Conservation (phyloP, 306 rosid genomes). For the Abrus precatorius region DNA sequence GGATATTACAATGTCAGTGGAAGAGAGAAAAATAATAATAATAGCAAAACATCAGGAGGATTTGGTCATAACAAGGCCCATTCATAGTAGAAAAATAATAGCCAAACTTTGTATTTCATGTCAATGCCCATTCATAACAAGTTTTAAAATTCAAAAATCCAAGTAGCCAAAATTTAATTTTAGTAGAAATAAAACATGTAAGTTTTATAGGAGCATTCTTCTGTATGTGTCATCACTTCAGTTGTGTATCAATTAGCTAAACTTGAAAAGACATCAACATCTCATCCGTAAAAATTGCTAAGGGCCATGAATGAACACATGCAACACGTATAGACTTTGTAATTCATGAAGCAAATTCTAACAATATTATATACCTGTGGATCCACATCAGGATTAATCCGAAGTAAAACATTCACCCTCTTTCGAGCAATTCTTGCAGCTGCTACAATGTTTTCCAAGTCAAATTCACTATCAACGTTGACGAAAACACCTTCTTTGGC, state of each 20-base stretch:
- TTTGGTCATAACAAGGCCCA: too few species aligned
- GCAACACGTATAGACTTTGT: neutral
- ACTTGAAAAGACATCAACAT: constrained; percentile 1
- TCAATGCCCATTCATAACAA: constrained; percentile 4
- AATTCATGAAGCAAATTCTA: neutral
- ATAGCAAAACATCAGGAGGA: neutral
- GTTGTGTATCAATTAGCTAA: neutral
- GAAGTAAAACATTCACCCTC: constrained; percentile 79
- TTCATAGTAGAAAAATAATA: too few species aligned
- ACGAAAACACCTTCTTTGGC: constrained; percentile 83
- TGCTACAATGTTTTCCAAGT: constrained; percentile 82
- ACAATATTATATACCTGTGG: constrained; percentile 69
- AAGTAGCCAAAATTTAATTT: constrained; percentile 13
- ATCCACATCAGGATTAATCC: constrained; percentile 91
- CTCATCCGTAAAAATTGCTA: neutral
- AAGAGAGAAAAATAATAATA: neutral
- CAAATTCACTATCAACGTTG: constrained; percentile 91
- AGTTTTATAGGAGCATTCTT: constrained; percentile 1
- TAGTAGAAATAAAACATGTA: constrained; percentile 18
- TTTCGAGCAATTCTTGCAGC: constrained; percentile 81
- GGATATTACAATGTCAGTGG: neutral
- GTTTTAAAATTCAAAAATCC: constrained; percentile 7
- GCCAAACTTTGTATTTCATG: too few species aligned
- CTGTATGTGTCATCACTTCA: neutral
- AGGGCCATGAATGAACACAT: constrained; percentile 15